A percentile compares a stretch with the other conserved stretches of the same genome.
phyloP scores from a whole-genome alignment of 2,329 filamentous ascomycete genomes.

The Ophiostoma sp. region DNA sequence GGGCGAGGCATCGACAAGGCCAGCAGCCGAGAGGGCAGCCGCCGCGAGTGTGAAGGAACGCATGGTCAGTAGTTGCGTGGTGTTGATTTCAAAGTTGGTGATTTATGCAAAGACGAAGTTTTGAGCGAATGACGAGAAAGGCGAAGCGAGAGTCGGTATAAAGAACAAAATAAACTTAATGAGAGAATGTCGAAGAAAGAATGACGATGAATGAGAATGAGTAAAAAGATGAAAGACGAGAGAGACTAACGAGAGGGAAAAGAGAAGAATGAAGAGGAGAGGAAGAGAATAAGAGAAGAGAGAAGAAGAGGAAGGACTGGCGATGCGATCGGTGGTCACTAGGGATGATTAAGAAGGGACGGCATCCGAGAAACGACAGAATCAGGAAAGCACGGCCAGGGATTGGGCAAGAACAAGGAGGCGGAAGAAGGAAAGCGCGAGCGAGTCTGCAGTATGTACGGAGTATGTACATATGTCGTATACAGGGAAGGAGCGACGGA shows the following conservation, averaged over 20 bases:
- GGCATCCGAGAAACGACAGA: constrained; percentile 4
- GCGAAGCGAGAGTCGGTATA: not conserved
- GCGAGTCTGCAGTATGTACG: not conserved
- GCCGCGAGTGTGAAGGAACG: constrained; percentile 44
- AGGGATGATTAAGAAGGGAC: constrained; percentile 12
- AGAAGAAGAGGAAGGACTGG: not conserved
- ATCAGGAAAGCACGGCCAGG: constrained; percentile 14
- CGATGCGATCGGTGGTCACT: constrained; percentile 12
- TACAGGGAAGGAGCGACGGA: not conserved
- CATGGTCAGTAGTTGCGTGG: constrained; percentile 37
- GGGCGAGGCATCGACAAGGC: constrained; percentile 43
- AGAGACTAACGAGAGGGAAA: not conserved
- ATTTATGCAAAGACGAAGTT: not conserved
- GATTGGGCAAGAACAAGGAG: not conserved
- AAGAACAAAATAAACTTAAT: constrained; percentile 15
- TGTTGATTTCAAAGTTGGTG: not conserved
- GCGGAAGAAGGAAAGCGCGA: not conserved
- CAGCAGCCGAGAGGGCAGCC: constrained; percentile 44
- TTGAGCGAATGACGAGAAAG: constrained; percentile 14
- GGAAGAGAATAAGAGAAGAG: not conserved
- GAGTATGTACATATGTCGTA: too few species aligned
- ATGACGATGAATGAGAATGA: constrained; percentile 15
- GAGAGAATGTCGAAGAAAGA: constrained; percentile 16
- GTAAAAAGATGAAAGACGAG: not conserved
- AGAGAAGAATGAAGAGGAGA: not conserved